Percentiles rank a stretch among this genome's conserved stretches.
phyloP scores from a whole-genome alignment of 164 flowering plant species.

The Chimonanthus praecox region DNA sequence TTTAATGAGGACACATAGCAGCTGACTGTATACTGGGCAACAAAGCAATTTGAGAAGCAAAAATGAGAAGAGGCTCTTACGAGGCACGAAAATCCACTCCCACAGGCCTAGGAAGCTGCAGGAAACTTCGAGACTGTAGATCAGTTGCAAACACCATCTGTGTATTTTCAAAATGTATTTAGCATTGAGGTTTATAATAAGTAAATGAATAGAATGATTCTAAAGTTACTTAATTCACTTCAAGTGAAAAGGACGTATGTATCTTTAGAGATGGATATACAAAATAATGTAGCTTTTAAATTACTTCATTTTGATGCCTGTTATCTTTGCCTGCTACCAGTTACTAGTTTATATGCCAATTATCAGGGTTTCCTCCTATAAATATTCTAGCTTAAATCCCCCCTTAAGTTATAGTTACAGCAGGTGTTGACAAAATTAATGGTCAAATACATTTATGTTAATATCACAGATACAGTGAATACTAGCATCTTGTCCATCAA shows the following conservation, averaged over 20 bases:
- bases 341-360: no score
- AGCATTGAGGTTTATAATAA: neutral
- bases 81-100: slow-evolving; percentile 99
- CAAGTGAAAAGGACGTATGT: neutral
- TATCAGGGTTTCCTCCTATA: no score
- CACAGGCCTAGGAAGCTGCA: slow-evolving; percentile 86
- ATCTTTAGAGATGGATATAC: no score
- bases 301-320: no score
- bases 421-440: no score
- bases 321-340: no score
- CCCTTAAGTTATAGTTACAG: no score
- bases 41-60: neutral
- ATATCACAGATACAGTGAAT: no score
- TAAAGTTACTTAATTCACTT: neutral
- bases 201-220: neutral
- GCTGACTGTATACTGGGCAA: neutral
- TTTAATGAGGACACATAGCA: neutral
- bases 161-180: slow-evolving; percentile 8
- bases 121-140: slow-evolving; percentile 74
- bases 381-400: no score
- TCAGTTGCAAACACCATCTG: slow-evolving; percentile 94
- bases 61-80: slow-evolving; percentile 38
- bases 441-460: no score
- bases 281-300: no score
- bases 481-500: no score